phyloP scores from a whole-genome alignment of 2,329 filamentous ascomycete genomes.

The Fusarium falciforme region DNA sequence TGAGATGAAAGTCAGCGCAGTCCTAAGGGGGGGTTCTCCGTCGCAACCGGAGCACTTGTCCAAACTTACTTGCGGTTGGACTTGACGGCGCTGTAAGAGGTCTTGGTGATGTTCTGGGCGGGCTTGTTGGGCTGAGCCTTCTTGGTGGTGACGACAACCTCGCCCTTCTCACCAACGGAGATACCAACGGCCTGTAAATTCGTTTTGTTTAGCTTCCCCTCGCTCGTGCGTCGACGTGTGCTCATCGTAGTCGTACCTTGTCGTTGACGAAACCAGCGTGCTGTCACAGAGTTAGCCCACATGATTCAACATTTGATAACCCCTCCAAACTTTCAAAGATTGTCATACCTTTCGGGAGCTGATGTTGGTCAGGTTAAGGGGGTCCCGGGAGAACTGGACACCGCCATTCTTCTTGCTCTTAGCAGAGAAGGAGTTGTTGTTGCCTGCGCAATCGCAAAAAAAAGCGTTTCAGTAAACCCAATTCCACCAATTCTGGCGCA shows the following conservation, averaged over 20 bases:
- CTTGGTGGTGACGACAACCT: conserved; percentile 86
- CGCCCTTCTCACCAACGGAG: conserved; percentile 79
- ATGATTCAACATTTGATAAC: not conserved
- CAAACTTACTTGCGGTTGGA: conserved; percentile 74
- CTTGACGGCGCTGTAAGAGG: conserved; percentile 78
- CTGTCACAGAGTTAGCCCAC: conserved; percentile 62
- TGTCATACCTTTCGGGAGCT: conserved; percentile 85
- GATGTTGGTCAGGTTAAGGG: conserved; percentile 92
- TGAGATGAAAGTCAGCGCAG: conserved; percentile 32
- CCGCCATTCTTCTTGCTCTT: conserved; percentile 86
- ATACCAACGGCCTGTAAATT: conserved; percentile 81
- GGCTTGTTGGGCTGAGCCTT: conserved; percentile 81
- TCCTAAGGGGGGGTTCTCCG: not conserved
- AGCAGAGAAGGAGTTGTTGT: conserved; percentile 90
- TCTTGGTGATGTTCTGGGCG: conserved; percentile 71
- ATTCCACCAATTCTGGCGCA: conserved; percentile 24
- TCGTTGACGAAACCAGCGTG: conserved; percentile 93
- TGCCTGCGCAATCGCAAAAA: conserved; percentile 65
- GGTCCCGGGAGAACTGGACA: conserved; percentile 92
- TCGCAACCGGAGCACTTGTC: not conserved
- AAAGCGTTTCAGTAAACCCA: conserved; percentile 38
- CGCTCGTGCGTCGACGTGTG: conserved; percentile 23
- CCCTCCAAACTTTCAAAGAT: conserved; percentile 4
- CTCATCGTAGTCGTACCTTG: conserved; percentile 72
- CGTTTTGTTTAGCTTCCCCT: conserved; percentile 39